Evolutionary conservation across 208 protist species (phyloP), one percentile per base, ranked within the genome.

Genomic region (Kentomonas sorsogonicus): DNA sequence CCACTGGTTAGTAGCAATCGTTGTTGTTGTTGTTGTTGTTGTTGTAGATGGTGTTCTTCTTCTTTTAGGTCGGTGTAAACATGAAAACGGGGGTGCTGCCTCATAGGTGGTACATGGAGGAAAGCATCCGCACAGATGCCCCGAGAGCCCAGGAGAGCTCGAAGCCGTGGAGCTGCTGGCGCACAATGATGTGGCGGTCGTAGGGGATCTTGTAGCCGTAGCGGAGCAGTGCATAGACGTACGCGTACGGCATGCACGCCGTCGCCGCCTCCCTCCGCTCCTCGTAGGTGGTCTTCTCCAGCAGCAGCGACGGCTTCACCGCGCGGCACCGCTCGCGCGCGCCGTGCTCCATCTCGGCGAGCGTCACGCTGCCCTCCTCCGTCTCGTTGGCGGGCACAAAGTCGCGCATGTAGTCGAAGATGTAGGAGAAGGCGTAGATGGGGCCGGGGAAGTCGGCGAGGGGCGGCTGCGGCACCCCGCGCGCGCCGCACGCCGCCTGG

Each of bases 111-210:
- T n/a, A n/a, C n/a, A n/a, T n/a, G n/a, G n/a, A n/a, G n/a, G n/a
- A n/a, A n/a, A n/a, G n/a, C n/a, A n/a, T n/a, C n/a, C n/a, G n/a
- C n/a, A 95, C 66, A 23, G 77, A 83, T 11, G 85, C 82, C 31
- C 89, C 89, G 10, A 95, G 66, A 11, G 80, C 65, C 89, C 89
- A 95, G 13, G 83, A 64, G 10, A 77, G 74, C 56, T 95, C 89
- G 64, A 79, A 76, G 25, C 75, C 83, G 26, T 77, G 68, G 29
- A 95, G 91, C 59, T 88, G 89, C 70, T 95, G 93, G 7, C 59
- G 79, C 36, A 93, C 74, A 29, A 72, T 64, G 43, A 95, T 47
- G 34, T 66, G n/a, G 30, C 73, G 72, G n/a, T 79, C 62, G 7
- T 75, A 53, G 5, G 66, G 39, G 29, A 91, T 74, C 23, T 69